Base-by-base conservation (phyloP, 441 rosid species). In the Rhodomyrtus psidioides region DNA sequence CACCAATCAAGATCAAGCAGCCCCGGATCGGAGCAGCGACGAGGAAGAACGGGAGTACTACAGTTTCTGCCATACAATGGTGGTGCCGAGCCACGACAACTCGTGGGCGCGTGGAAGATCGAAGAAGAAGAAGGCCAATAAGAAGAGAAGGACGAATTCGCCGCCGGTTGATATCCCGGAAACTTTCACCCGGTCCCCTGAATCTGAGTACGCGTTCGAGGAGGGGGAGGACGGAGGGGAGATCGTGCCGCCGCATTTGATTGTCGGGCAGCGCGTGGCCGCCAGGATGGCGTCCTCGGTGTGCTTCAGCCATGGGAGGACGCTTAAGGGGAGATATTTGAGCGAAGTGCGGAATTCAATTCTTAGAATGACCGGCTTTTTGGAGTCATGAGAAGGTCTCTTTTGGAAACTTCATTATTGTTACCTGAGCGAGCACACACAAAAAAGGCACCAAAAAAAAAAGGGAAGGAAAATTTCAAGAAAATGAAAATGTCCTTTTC, bases 291-390 rank as follows among this genome's bases (percentile, higher is more conserved):
- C 95, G 44, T 95, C 93, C 86, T 96, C 97, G 1, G 93, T 95
- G 39, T 90, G 94, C 51, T 88, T 94, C 14, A 97, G 99, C 51
- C 94, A 93, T 86, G 99, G 98, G 74, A 93, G 99, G 87, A 95
- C 91, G 17, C 95, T 95, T 16, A 95, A 94, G 83, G 99, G 99
- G 39, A 92, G 99, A 65, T 93, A 95, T 85, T 91, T 96, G 92
- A 92, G 96, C 39, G 91, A 88, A 86, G 97, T 94, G 55, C 89
- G 99, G 85, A 94, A 96, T 90, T 92, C 97, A 14, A 87, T 96
- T 90, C 95, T 96, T 54, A 90, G 96, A 86, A 89, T 94, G 94
- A 96, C 99, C 53, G 99, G 98, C 23, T 96, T 95, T 90, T 89
- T 96, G 89, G 99, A 96, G 91, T 88, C 93, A 9, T 93, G 85